These are phyloP conservation scores for Phycomyces blakesleeanus DNA, from an alignment of 192 early-diverging fungal species.

Conservation along the genomic window DNA sequence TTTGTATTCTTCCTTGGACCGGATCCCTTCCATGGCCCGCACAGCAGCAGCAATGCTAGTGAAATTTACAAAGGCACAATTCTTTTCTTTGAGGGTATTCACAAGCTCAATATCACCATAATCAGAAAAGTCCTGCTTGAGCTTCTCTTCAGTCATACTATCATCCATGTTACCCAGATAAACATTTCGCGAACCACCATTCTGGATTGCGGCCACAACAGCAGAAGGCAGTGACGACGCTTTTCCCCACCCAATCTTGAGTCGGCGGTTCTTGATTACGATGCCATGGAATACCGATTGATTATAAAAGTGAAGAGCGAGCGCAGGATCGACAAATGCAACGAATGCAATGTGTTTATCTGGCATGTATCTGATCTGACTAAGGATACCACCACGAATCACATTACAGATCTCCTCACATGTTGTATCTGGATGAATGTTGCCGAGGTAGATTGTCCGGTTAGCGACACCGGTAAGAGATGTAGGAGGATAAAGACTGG, in stretches of 20 bases:
- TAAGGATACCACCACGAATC: constrained; percentile 81
- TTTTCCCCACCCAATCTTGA: constrained; percentile 84
- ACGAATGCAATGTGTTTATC: constrained; percentile 83
- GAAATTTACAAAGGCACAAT: constrained; percentile 85
- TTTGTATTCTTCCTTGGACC: constrained; percentile 56
- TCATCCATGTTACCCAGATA: constrained; percentile 73
- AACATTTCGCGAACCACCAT: constrained; percentile 75
- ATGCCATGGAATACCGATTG: constrained; percentile 57
- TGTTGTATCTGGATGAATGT: constrained; percentile 71
- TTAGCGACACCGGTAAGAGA: constrained; percentile 41
- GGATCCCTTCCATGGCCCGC: constrained; percentile 71
- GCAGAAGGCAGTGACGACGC: constrained; percentile 48
- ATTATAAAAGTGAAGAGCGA: constrained; percentile 62
- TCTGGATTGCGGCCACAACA: constrained; percentile 55
- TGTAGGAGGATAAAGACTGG: constrained; percentile 12
- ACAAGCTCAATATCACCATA: constrained; percentile 89
- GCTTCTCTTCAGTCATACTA: constrained; percentile 59
- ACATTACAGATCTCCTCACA: constrained; percentile 83
- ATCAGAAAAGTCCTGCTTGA: constrained; percentile 69
- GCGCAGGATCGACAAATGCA: constrained; percentile 73
- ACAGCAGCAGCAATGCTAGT: constrained; percentile 72
- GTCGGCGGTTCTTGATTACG: constrained; percentile 64
- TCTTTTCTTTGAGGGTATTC: constrained; percentile 79
- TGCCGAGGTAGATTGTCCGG: constrained; percentile 82
- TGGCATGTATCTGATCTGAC: constrained; percentile 69